phyloP scores from a whole-genome alignment of 768 basidiomycete genomes.

The Russula dissimulans region DNA sequence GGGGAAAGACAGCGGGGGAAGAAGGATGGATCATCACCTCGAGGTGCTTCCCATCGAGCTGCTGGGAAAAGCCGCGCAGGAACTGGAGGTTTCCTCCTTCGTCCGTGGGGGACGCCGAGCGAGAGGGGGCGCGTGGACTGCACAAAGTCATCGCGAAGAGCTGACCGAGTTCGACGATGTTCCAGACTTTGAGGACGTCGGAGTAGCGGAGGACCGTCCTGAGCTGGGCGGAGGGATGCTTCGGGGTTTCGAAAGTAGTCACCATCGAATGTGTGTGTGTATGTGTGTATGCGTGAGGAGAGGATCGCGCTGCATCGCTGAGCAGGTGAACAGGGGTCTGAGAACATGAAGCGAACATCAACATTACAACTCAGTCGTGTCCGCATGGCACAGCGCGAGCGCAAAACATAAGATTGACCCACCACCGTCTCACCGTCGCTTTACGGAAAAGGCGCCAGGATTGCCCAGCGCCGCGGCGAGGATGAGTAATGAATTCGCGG shows the following conservation, averaged over 20 bases:
- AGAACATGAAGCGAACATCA: background rate
- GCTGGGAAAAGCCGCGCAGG: background rate
- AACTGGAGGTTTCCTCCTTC: constrained; percentile 4
- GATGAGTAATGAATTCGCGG: constrained; percentile 80
- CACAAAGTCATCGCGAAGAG: constrained; percentile 3
- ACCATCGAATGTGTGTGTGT: background rate
- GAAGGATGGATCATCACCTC: background rate
- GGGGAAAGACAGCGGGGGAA: background rate
- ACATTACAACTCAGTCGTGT: background rate
- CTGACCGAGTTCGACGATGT: background rate
- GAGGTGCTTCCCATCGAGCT: background rate
- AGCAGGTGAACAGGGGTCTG: constrained; percentile 35
- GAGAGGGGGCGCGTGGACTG: background rate
- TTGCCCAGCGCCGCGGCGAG: constrained; percentile 86
- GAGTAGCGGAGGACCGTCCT: background rate
- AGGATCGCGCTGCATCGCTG: no score
- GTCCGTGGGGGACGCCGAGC: background rate
- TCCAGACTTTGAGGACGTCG: background rate
- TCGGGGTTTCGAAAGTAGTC: background rate
- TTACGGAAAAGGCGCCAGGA: constrained; percentile 83
- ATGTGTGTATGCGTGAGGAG: background rate
- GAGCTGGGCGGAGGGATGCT: background rate
- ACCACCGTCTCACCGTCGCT: constrained; percentile 95
- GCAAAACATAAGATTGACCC: constrained; percentile 18
- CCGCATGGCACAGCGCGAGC: background rate